These are phyloP conservation scores for Spizellomyces punctatus DNA, from an alignment of 192 early-diverging fungal species.

Conservation along the genomic window DNA sequence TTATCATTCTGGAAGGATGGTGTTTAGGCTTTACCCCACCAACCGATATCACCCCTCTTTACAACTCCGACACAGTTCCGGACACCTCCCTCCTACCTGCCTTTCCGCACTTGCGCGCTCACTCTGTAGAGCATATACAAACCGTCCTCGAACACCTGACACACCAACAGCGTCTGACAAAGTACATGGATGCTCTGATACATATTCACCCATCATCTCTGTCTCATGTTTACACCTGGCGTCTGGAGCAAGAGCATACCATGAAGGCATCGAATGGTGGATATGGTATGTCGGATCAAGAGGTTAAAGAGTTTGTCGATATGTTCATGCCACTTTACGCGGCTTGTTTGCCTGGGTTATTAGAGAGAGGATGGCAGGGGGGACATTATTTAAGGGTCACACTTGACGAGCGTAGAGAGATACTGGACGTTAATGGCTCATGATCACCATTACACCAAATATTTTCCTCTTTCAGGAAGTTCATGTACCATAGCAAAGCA, in stretches of 20 bases:
- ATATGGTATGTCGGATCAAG: slow-evolving; percentile 69
- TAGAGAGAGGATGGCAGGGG: not conserved
- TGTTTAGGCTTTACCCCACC: slow-evolving; percentile 70
- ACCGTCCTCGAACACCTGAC: not conserved
- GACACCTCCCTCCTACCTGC: not conserved
- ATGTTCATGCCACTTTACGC: slow-evolving; percentile 86
- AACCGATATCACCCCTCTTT: not conserved
- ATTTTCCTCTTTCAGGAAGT: no score
- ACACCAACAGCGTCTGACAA: not conserved
- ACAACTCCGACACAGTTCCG: no score
- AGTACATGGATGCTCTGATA: slow-evolving; percentile 65
- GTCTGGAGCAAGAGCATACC: slow-evolving; percentile 81
- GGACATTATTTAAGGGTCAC: not conserved
- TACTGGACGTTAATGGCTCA: not conserved
- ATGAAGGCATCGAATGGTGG: slow-evolving; percentile 38
- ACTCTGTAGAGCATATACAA: not conserved
- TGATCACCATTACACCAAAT: no score
- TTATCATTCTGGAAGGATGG: slow-evolving; percentile 95
- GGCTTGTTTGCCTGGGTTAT: slow-evolving; percentile 19
- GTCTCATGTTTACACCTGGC: slow-evolving; percentile 79
- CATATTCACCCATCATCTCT: slow-evolving; percentile 66
- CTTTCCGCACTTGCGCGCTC: not conserved
- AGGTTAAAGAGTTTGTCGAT: slow-evolving; percentile 82
- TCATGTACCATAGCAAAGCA: no score
- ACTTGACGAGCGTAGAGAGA: slow-evolving; percentile 5